phyloP scores from a whole-genome alignment of 2,329 filamentous ascomycete species.

The Fusarium beomiforme region DNA sequence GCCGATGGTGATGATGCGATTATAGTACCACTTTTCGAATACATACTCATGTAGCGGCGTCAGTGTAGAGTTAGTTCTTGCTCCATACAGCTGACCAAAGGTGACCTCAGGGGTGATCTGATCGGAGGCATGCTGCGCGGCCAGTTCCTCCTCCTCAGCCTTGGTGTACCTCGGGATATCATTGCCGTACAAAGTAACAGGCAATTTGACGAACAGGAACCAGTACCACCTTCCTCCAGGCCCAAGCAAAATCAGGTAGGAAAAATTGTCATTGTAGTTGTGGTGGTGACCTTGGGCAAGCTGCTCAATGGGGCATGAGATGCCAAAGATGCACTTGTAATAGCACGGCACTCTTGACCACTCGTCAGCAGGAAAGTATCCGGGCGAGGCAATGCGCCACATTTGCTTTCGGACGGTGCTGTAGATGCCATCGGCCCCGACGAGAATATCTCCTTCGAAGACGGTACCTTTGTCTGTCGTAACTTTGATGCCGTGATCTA shows the following conservation, averaged over 20 bases:
- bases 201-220: background rate
- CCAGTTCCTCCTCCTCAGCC: background rate
- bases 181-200: background rate
- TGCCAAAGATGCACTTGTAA: slow-evolving; percentile 12
- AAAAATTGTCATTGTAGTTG: background rate
- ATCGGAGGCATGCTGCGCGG: background rate
- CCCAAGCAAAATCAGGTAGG: background rate
- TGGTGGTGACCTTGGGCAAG: background rate
- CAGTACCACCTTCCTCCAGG: slow-evolving; percentile 3
- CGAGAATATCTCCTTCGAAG: slow-evolving; percentile 47
- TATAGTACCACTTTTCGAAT: slow-evolving; percentile 8
- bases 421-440: slow-evolving; percentile 55
- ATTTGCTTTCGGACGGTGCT: slow-evolving; percentile 50
- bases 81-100: background rate
- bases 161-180: background rate
- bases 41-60: slow-evolving; percentile 2
- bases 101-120: background rate
- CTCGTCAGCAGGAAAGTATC: slow-evolving; percentile 15
- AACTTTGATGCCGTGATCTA: background rate
- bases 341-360: slow-evolving; percentile 7
- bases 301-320: background rate
- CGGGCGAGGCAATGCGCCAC: slow-evolving; percentile 21
- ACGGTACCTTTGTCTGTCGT: background rate
- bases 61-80: background rate
- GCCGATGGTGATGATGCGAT: background rate